Percentiles rank a stretch among this genome's conserved stretches.
phyloP scores from a whole-genome alignment of 1,284 basidiomycete species.

The Irpex lacteus region DNA sequence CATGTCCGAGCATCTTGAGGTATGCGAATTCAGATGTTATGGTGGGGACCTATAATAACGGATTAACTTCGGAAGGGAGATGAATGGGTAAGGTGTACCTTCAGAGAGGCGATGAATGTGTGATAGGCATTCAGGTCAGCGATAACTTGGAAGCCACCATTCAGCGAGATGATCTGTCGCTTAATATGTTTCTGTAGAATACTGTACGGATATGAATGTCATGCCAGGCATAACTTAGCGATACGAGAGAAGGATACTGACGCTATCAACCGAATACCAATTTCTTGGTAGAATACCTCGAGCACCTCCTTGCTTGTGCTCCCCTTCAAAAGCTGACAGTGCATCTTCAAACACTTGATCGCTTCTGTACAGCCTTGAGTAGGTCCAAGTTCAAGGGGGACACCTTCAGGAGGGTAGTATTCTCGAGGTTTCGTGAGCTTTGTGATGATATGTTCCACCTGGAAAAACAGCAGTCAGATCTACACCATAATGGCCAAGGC shows the following conservation, averaged over 20 bases:
- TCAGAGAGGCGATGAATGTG: constrained; percentile 81
- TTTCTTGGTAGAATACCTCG: constrained; percentile 97
- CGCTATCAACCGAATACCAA: constrained; percentile 90
- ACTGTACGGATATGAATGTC: constrained; percentile 36
- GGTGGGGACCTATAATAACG: constrained; percentile 42
- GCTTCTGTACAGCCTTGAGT: constrained; percentile 86
- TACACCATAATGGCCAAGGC: not conserved
- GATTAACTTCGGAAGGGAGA: not conserved
- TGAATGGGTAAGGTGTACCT: constrained; percentile 36
- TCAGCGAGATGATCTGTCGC: constrained; percentile 91
- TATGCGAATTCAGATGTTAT: constrained; percentile 89
- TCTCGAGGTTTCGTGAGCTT: constrained; percentile 83
- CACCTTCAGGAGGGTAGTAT: constrained; percentile 85
- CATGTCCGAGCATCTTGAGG: constrained; percentile 94
- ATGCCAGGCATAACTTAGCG: not conserved
- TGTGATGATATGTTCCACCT: constrained; percentile 92
- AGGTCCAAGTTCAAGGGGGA: constrained; percentile 74
- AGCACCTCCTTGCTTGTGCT: constrained; percentile 95
- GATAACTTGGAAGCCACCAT: constrained; percentile 94
- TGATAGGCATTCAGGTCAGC: constrained; percentile 95
- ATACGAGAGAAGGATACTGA: constrained; percentile 34
- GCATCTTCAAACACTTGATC: constrained; percentile 82
- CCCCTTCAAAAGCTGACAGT: constrained; percentile 88
- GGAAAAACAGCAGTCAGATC: constrained; percentile 9
- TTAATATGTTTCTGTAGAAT: constrained; percentile 97